phyloP scores from a whole-genome alignment of 2,329 filamentous ascomycete genomes.

The Hypoxylon sp. region DNA sequence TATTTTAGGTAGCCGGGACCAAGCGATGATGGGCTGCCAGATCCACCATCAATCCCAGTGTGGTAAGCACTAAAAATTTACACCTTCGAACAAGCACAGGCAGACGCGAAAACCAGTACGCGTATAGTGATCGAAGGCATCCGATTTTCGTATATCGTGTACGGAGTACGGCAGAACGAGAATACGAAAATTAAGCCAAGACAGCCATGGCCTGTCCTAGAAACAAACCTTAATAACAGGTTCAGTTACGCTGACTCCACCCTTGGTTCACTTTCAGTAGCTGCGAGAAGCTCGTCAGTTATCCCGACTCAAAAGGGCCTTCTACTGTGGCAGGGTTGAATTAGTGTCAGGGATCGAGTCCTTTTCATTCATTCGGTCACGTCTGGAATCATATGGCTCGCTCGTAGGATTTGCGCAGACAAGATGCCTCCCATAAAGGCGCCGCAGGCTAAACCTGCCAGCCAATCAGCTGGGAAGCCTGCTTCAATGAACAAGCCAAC shows the following conservation, averaged over 20 bases:
- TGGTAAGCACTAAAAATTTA: constrained; percentile 16
- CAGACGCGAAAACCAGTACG: constrained; percentile 25
- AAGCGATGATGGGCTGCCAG: too few relatives aligned
- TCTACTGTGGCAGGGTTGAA: too few relatives aligned
- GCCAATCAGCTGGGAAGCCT: constrained; percentile 25
- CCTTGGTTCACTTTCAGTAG: neutral
- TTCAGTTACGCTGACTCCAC: neutral
- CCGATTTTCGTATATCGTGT: constrained; percentile 16
- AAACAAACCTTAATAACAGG: neutral
- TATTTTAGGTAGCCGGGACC: too few relatives aligned
- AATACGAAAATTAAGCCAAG: constrained; percentile 1
- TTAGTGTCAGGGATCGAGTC: too few relatives aligned
- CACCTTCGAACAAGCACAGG: constrained; percentile 10
- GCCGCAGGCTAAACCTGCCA: constrained; percentile 37
- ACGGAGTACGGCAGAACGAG: constrained; percentile 1
- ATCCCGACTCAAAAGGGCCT: neutral
- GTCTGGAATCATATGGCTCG: constrained; percentile 20
- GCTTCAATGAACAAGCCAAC: constrained; percentile 24
- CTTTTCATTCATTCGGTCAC: too few relatives aligned
- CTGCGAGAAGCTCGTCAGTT: neutral
- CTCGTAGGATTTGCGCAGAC: constrained; percentile 9
- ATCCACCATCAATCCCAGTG: constrained; percentile 5
- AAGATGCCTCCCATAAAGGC: constrained; percentile 46
- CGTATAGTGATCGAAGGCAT: constrained; percentile 19
- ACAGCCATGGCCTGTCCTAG: neutral